phyloP scores from a whole-genome alignment of 768 basidiomycete species.

The Calvatia gigantea region DNA sequence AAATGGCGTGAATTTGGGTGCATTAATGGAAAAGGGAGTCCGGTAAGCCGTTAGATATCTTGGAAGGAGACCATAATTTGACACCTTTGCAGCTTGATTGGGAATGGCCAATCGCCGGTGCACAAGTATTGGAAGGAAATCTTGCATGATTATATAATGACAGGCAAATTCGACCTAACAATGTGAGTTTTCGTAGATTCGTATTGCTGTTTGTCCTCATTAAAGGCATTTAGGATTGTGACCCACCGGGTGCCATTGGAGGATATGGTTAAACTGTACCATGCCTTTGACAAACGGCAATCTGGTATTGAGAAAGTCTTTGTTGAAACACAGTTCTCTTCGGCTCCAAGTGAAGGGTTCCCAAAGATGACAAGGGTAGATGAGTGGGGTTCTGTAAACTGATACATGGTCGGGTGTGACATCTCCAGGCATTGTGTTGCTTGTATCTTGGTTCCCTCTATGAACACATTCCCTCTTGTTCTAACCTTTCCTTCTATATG shows the following conservation, averaged over 20 bases:
- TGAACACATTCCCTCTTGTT: too few species aligned
- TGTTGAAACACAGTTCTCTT: conserved; percentile 60
- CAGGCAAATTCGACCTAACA: conserved; percentile 62
- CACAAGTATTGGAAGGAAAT: conserved; percentile 75
- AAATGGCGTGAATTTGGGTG: conserved; percentile 68
- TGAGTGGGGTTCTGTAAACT: conserved; percentile 32
- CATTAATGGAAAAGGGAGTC: conserved; percentile 76
- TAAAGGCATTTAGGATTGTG: conserved; percentile 33
- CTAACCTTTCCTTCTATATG: too few species aligned
- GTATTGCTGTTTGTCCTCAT: not conserved
- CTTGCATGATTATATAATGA: conserved; percentile 56
- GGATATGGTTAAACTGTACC: conserved; percentile 62
- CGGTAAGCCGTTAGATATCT: conserved; percentile 24
- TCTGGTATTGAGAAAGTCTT: conserved; percentile 69
- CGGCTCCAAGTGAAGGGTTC: conserved; percentile 42
- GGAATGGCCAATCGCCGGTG: conserved; percentile 74
- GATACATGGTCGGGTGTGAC: not conserved
- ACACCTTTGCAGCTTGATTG: conserved; percentile 41
- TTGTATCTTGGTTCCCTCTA: too few species aligned
- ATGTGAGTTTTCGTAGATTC: conserved; percentile 36
- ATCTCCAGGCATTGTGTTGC: too few species aligned
- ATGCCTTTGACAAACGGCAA: conserved; percentile 54
- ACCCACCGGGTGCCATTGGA: conserved; percentile 62
- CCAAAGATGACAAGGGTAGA: conserved; percentile 51
- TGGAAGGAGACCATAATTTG: not conserved